These are phyloP conservation scores for Penicillium bialowiezense DNA, from an alignment of 495 filamentous ascomycete species.

Conservation along the genomic window DNA sequence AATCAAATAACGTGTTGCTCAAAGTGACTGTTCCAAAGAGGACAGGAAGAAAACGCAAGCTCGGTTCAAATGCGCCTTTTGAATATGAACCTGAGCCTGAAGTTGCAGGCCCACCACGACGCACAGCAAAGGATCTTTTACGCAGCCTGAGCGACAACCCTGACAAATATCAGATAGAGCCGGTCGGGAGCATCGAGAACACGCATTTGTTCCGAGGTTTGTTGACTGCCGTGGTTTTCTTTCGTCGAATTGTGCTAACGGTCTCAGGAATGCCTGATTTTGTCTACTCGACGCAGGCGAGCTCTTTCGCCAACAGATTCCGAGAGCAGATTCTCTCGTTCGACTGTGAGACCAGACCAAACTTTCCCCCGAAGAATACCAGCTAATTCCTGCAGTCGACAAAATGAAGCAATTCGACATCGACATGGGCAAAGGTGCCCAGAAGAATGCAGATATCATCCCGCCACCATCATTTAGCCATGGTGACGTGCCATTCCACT, in stretches of 20 bases:
- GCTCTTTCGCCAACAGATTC: conserved; percentile 63
- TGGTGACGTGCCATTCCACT: conserved; percentile 64
- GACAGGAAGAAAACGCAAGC: conserved; percentile 79
- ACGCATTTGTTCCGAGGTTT: conserved; percentile 85
- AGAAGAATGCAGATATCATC: conserved; percentile 63
- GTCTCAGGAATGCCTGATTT: conserved; percentile 64
- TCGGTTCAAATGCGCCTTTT: conserved; percentile 67
- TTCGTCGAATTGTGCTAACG: neutral
- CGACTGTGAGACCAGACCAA: conserved; percentile 46
- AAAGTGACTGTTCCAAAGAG: conserved; percentile 84
- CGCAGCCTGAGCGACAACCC: conserved; percentile 70
- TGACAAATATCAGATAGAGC: conserved; percentile 64
- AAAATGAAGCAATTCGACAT: conserved; percentile 75
- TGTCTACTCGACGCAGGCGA: conserved; percentile 62
- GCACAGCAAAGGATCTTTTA: conserved; percentile 45
- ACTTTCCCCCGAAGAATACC: neutral
- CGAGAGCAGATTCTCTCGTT: conserved; percentile 61
- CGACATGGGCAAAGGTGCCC: conserved; percentile 57
- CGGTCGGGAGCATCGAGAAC: conserved; percentile 67
- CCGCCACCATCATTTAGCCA: conserved; percentile 75
- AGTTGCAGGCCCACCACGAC: conserved; percentile 16
- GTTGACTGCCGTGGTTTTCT: neutral
- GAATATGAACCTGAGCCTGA: conserved; percentile 14
- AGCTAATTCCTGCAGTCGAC: conserved; percentile 42
- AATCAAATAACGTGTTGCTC: conserved; percentile 77